Evolutionary conservation across 2,329 filamentous ascomycete genomes (phyloP), one percentile per base, ranked within the genome.

Genomic region (Aspergillus jensenii): DNA sequence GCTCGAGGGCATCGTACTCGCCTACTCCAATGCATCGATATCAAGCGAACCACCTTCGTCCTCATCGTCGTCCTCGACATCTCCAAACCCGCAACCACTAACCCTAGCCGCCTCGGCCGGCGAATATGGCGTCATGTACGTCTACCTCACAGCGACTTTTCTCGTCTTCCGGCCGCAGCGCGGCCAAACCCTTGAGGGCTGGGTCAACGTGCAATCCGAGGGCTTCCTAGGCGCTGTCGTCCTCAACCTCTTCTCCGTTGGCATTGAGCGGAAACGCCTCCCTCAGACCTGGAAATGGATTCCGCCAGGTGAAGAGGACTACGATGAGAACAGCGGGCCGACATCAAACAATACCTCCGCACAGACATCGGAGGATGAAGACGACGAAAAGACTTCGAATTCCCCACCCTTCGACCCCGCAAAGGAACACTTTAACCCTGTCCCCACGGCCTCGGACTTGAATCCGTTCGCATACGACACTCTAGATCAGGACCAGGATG

Each of bases 211-310:
- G 31, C 91, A 96, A 71, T 93, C 89, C 48, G 90, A 95, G 66
- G 91, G 91, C 6, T 91, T 97, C 70, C 82, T 99, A 6, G 93
- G 93, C 19, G 84, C 97, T 3, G 86, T 96, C 11, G 95, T 91
- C 73, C 93, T 91, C 77, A 93, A 93, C 73, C 86, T 91, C 64
- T 98, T 98, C 81, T 96, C 95, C 65, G 90, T 93, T 1, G 91
- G 89, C 44, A 90, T 99, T 59, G 89, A 93, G 67, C 82, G 88
- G 21, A 85, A 84, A 60, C 82, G 90, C 37, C 79, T 99, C 15
- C 95, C 95, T 0, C 74, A 78, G 14, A 83, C 84, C 23, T 99
- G 93, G 95, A 86, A 80, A 60, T 98, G 91, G 89, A 82, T 91
- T 15, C 84, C 87, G 11, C 81, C 86, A 8, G 77, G 75, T n/a